Percentiles rank a stretch among this genome's conserved stretches.
These are phyloP conservation scores for Syncephalastrum monosporum DNA, from an alignment of 371 early-diverging fungal genomes.

Conservation along the genomic window DNA sequence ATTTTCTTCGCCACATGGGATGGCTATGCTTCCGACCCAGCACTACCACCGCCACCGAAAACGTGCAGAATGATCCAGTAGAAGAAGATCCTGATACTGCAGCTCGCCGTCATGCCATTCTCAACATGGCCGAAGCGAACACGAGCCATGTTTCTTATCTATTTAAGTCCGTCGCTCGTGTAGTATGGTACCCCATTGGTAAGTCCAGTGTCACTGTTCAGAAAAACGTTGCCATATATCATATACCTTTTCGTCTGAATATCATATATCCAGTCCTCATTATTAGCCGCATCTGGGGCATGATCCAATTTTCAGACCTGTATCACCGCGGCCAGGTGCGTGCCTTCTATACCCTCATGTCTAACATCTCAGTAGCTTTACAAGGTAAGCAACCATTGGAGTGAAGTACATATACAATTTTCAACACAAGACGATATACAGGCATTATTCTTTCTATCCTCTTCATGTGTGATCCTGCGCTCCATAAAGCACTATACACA, in stretches of 20 bases:
- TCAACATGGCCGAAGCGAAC: background rate
- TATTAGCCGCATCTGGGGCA: slow-evolving; percentile 15
- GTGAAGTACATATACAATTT: background rate
- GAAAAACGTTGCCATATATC: background rate
- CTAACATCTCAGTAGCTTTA: slow-evolving; percentile 6
- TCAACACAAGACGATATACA: background rate
- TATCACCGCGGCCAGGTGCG: slow-evolving; percentile 2
- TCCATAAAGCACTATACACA: slow-evolving; percentile 5
- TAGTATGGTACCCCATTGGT: slow-evolving; percentile 17
- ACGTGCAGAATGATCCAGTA: background rate
- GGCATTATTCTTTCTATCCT: slow-evolving; percentile 12
- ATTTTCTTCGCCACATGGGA: background rate
- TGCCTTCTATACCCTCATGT: slow-evolving; percentile 12
- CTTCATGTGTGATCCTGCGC: slow-evolving; percentile 10
- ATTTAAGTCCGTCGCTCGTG: slow-evolving; percentile 7
- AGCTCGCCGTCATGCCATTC: background rate
- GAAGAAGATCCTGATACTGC: background rate
- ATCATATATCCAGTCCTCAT: slow-evolving; percentile 8
- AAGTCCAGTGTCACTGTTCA: background rate
- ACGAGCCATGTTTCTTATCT: slow-evolving; percentile 9
- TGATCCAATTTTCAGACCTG: slow-evolving; percentile 2
- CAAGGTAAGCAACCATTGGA: slow-evolving; percentile 7
- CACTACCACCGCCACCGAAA: no score
- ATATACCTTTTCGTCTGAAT: background rate
- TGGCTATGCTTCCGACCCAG: background rate